phyloP scores from a whole-genome alignment of 2,329 filamentous ascomycete species.

The Venturia effusa region DNA sequence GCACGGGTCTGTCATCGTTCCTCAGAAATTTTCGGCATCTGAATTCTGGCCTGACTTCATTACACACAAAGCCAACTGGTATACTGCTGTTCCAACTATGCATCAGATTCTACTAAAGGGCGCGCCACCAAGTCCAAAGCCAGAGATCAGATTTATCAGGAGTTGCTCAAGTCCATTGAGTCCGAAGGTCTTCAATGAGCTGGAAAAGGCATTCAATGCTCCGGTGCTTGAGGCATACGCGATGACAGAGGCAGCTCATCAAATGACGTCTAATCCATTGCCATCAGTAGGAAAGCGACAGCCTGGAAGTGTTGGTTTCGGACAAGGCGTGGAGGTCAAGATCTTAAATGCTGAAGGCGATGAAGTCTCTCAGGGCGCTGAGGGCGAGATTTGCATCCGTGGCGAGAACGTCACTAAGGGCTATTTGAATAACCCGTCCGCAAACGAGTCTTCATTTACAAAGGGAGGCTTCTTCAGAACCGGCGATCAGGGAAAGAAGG shows the following conservation, averaged over 20 bases:
- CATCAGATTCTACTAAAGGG: conserved; percentile 78
- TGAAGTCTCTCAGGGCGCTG: conserved; percentile 55
- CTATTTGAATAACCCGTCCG: conserved; percentile 71
- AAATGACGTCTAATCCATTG: conserved; percentile 61
- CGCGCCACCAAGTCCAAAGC: conserved; percentile 55
- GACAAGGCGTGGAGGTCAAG: conserved; percentile 71
- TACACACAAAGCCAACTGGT: conserved; percentile 72
- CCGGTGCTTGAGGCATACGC: conserved; percentile 84
- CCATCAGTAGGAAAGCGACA: conserved; percentile 59
- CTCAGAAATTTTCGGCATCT: conserved; percentile 66
- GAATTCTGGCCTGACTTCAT: conserved; percentile 76
- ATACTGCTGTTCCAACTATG: conserved; percentile 86
- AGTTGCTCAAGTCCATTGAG: conserved; percentile 78
- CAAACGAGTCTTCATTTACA: conserved; percentile 65
- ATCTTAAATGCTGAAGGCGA: conserved; percentile 63
- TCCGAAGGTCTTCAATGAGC: conserved; percentile 68
- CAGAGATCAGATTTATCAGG: conserved; percentile 72
- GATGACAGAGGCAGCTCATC: conserved; percentile 83
- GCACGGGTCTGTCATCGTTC: conserved; percentile 70
- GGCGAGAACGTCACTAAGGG: conserved; percentile 78
- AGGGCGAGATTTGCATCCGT: conserved; percentile 73
- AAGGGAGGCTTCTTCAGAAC: conserved; percentile 75
- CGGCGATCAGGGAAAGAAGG: conserved; percentile 73
- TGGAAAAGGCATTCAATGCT: conserved; percentile 64
- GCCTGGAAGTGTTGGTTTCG: conserved; percentile 72